Percentiles rank a stretch among this genome's conserved stretches.
These are phyloP conservation scores for Blepharisma undulans DNA, from an alignment of 169 alveolate genomes.

Conservation along the genomic window DNA sequence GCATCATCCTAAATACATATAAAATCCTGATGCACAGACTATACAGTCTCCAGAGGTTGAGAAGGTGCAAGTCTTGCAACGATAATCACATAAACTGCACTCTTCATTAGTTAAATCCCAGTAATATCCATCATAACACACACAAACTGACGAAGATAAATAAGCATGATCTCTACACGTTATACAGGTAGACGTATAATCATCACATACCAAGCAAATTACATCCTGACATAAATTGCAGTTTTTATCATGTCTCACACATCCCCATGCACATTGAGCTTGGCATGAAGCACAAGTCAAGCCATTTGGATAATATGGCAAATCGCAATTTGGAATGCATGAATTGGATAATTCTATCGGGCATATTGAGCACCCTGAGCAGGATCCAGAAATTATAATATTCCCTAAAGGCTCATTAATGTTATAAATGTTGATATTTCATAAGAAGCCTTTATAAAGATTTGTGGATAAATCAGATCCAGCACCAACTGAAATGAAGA, in stretches of 20 bases:
- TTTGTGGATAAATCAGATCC: neutral
- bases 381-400: neutral
- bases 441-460: neutral
- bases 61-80: neutral
- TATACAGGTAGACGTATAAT: neutral
- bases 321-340: constrained; percentile 7
- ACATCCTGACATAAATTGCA: neutral
- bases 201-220: neutral
- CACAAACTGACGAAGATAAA: neutral
- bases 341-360: neutral
- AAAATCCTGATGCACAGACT: neutral
- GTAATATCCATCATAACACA: neutral
- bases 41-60: neutral
- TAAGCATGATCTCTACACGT: neutral
- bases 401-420: neutral
- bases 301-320: neutral
- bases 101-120: neutral
- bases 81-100: neutral
- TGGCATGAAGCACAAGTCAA: neutral
- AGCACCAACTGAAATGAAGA: neutral
- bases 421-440: neutral
- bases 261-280: neutral
- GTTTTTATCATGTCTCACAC: constrained; percentile 9
- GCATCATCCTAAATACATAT: neutral
- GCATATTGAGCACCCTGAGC: neutral